Percentiles rank a stretch among this genome's conserved stretches.
These are phyloP conservation scores for Delonix regia DNA, from an alignment of 306 rosid species.

Conservation along the genomic window DNA sequence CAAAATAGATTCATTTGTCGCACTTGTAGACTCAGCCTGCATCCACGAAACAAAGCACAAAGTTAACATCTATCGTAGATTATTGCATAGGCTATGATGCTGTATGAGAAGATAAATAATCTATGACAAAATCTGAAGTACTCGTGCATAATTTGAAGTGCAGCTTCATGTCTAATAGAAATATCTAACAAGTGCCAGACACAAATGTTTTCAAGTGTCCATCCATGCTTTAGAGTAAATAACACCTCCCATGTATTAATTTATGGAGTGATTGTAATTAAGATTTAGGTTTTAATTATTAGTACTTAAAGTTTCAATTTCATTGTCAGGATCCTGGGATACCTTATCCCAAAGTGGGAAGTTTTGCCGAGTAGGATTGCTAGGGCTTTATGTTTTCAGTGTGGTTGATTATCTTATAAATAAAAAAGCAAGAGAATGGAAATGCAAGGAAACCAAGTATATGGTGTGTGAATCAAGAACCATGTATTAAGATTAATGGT, in stretches of 20 bases:
- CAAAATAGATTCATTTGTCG: conserved; percentile 80
- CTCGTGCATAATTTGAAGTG: background rate
- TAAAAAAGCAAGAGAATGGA: background rate
- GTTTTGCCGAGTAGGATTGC: background rate
- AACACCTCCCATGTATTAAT: background rate
- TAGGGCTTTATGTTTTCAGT: background rate
- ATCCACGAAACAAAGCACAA: conserved; percentile 19
- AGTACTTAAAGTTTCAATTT: background rate
- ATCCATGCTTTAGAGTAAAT: background rate
- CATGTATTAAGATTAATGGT: background rate
- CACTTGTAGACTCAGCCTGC: conserved; percentile 80
- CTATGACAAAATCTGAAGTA: background rate
- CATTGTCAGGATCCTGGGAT: background rate
- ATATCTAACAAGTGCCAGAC: background rate
- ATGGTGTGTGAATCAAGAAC: background rate
- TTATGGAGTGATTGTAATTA: background rate
- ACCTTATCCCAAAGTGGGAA: no score
- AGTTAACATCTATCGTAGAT: background rate
- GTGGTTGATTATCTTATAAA: no score
- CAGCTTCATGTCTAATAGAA: background rate
- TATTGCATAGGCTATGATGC: background rate
- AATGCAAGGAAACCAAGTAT: background rate
- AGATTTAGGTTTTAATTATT: background rate
- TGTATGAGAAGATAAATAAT: background rate
- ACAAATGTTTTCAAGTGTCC: no score